Percentiles rank a stretch among this genome's conserved stretches.
These are phyloP conservation scores for Citrus trifoliata DNA, from an alignment of 345 rosid genomes.

Conservation along the genomic window DNA sequence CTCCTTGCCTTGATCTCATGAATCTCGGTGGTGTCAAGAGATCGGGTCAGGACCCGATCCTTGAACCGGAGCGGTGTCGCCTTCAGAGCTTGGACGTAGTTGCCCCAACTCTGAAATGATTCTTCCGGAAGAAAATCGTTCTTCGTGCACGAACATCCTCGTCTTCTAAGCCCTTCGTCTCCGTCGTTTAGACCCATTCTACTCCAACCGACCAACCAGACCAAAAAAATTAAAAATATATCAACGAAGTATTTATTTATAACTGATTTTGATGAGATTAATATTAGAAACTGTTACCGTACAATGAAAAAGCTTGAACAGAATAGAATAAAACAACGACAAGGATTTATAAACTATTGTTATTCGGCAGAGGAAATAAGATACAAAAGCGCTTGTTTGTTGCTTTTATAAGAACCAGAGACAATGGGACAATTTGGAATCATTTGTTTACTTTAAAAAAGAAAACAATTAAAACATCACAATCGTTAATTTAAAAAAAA, in stretches of 20 bases:
- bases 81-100: constrained; percentile 53
- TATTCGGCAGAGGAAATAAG: not conserved
- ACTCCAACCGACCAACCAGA: too few species aligned
- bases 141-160: constrained; percentile 72
- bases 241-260: too few species aligned
- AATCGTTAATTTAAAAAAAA: not conserved
- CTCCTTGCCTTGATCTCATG: constrained; percentile 76
- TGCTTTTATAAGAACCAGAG: not conserved
- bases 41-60: constrained; percentile 64
- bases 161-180: constrained; percentile 40
- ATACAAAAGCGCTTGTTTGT: not conserved
- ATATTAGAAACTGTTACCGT: too few species aligned
- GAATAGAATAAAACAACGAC: not conserved
- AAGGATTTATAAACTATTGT: not conserved
- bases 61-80: constrained; percentile 58
- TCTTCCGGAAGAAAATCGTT: constrained; percentile 83
- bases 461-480: not conserved
- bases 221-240: not conserved
- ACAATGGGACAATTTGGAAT: not conserved
- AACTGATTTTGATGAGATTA: not conserved
- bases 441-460: not conserved
- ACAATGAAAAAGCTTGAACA: too few species aligned
- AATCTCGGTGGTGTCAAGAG: constrained; percentile 69
- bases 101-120: constrained; percentile 64
- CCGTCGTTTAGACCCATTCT: constrained; percentile 8